Evolutionary conservation across 2,329 filamentous ascomycete genomes (phyloP).

Genomic region (Mycogone perniciosa): DNA sequence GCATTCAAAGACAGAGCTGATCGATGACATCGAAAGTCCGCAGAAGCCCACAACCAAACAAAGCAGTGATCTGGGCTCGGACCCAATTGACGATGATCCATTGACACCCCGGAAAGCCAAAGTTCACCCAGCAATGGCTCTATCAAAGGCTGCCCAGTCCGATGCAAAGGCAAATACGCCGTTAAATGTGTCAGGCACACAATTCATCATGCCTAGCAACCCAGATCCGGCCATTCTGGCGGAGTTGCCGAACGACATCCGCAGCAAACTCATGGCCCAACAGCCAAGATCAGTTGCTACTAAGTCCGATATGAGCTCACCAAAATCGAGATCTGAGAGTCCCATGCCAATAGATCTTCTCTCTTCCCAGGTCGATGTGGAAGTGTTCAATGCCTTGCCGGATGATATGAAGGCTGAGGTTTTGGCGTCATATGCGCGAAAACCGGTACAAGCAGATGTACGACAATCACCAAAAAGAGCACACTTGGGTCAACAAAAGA

Average conservation of each 20-base stretch:
- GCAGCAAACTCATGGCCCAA: conserved; percentile 64
- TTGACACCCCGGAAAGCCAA: conserved; percentile 48
- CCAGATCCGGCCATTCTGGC: conserved; percentile 75
- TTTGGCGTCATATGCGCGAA: conserved; percentile 59
- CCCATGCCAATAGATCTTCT: conserved; percentile 38
- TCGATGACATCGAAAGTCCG: conserved; percentile 42
- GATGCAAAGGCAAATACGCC: conserved; percentile 56
- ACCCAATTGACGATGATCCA: conserved; percentile 52
- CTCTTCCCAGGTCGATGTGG: conserved; percentile 77
- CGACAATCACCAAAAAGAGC: conserved; percentile 53
- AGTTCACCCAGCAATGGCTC: conserved; percentile 46
- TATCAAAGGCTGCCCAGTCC: conserved; percentile 42
- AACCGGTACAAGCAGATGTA: conserved; percentile 29
- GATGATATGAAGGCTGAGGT: conserved; percentile 82
- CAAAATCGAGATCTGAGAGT: conserved; percentile 30
- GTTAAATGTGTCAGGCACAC: conserved; percentile 76
- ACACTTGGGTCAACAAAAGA: conserved; percentile 44
- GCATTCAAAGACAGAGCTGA: conserved; percentile 37
- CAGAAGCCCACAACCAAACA: conserved; percentile 26
- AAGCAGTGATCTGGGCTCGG: conserved; percentile 29
- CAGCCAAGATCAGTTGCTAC: conserved; percentile 24
- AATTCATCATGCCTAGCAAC: conserved; percentile 84
- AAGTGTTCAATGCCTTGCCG: conserved; percentile 76
- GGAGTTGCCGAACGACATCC: conserved; percentile 78
- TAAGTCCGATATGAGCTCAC: conserved; percentile 24